Conservation (phyloP, 2,329 filamentous ascomycete genomes). For the Talaromyces rugulosus region DNA sequence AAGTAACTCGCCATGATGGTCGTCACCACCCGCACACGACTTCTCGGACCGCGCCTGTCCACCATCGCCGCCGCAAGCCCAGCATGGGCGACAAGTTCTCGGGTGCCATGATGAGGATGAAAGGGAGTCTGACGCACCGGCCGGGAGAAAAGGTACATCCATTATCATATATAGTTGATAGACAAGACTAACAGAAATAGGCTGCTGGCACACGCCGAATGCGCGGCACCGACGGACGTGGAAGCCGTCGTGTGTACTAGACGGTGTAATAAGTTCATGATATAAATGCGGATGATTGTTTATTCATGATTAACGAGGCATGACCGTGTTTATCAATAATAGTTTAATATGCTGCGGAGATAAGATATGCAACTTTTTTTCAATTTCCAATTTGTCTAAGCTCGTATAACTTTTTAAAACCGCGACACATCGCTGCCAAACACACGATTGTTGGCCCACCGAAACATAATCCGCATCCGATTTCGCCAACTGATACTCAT, state of each 20-base stretch:
- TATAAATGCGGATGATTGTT: neutral
- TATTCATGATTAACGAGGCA: neutral
- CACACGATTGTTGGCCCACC: conserved; percentile 39
- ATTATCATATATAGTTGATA: neutral
- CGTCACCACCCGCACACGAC: conserved; percentile 41
- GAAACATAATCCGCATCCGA: conserved; percentile 35
- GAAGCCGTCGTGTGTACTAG: conserved; percentile 28
- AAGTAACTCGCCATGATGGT: conserved; percentile 17
- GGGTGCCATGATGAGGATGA: conserved; percentile 69
- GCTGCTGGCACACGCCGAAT: conserved; percentile 70
- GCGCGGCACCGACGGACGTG: conserved; percentile 69
- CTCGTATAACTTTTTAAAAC: conserved; percentile 24
- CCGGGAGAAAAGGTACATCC: conserved; percentile 64
- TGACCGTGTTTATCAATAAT: neutral
- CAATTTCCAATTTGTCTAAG: neutral
- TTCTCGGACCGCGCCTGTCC: conserved; percentile 38
- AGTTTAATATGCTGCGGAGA: neutral
- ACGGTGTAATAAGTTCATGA: neutral
- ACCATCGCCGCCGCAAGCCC: conserved; percentile 64
- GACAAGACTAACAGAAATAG: conserved; percentile 32
- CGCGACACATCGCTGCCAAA: conserved; percentile 44
- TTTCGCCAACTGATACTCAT: conserved; percentile 48
- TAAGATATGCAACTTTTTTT: neutral
- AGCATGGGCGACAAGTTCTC: conserved; percentile 72
- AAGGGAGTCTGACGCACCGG: conserved; percentile 63